These are phyloP conservation scores for Aquilaria malaccensis DNA, from an alignment of 345 rosid genomes.

Conservation along the genomic window DNA sequence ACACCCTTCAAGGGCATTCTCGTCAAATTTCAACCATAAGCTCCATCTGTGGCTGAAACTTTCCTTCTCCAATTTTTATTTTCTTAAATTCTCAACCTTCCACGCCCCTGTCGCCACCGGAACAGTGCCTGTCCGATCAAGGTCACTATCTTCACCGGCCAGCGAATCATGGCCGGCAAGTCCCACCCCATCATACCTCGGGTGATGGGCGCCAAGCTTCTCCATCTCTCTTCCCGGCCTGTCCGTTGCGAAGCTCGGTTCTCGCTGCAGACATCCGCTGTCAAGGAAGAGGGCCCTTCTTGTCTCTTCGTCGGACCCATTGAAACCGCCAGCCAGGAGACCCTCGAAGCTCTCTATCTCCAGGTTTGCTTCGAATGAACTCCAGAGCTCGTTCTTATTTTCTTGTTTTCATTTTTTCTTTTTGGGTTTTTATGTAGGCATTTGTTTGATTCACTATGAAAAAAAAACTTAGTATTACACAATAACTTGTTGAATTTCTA, in stretches of 20 bases:
- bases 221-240: constrained; percentile 32
- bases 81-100: not conserved
- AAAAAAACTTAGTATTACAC: not conserved
- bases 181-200: constrained; percentile 45
- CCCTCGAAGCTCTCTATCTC: constrained; percentile 87
- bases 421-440: not conserved
- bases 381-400: not conserved
- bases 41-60: not conserved
- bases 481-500: too few relatives aligned
- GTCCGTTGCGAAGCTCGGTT: constrained; percentile 37
- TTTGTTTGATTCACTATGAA: not conserved
- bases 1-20: constrained; percentile 22
- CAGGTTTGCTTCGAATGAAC: constrained; percentile 31
- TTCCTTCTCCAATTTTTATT: not conserved
- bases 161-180: constrained; percentile 55
- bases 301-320: constrained; percentile 83
- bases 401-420: not conserved
- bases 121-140: not conserved
- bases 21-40: constrained; percentile 10
- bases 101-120: not conserved
- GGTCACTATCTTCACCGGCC: not conserved
- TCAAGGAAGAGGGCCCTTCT: constrained; percentile 69
- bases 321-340: constrained; percentile 88
- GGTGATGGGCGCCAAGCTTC: constrained; percentile 31
- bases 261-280: constrained; percentile 30